Evolutionary conservation across 306 rosid species (phyloP).

Genomic region (Castanea sativa): DNA sequence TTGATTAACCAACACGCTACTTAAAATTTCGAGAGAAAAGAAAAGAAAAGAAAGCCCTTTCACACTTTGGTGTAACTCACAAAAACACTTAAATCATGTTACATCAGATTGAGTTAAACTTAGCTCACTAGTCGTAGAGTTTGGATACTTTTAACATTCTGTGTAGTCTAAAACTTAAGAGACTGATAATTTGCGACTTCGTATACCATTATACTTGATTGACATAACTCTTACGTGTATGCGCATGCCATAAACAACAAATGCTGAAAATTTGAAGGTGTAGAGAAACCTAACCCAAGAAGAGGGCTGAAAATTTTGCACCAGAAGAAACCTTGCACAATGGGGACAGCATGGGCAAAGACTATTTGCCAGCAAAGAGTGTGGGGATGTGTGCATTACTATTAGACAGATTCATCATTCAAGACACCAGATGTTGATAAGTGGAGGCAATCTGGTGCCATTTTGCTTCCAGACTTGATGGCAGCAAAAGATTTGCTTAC

Average conservation of each 20-base stretch:
- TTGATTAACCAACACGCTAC: no score
- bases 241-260: no score
- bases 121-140: not conserved
- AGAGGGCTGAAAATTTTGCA: constrained; percentile 67
- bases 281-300: constrained; percentile 85
- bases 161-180: not conserved
- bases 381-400: constrained; percentile 80
- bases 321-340: constrained; percentile 72
- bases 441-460: constrained; percentile 77
- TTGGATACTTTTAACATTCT: not conserved
- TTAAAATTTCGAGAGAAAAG: no score
- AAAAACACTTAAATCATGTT: no score
- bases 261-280: constrained; percentile 45
- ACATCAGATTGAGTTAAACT: not conserved
- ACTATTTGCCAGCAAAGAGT: constrained; percentile 79
- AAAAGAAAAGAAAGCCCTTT: no score
- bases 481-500: constrained; percentile 61
- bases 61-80: no score
- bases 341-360: constrained; percentile 91
- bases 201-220: not conserved
- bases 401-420: constrained; percentile 59
- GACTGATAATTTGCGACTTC: not conserved
- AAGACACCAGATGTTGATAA: constrained; percentile 78
- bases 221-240: no score
- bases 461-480: constrained; percentile 64